phyloP scores from a whole-genome alignment of 2,329 filamentous ascomycete genomes.

The Penicillium sp. region DNA sequence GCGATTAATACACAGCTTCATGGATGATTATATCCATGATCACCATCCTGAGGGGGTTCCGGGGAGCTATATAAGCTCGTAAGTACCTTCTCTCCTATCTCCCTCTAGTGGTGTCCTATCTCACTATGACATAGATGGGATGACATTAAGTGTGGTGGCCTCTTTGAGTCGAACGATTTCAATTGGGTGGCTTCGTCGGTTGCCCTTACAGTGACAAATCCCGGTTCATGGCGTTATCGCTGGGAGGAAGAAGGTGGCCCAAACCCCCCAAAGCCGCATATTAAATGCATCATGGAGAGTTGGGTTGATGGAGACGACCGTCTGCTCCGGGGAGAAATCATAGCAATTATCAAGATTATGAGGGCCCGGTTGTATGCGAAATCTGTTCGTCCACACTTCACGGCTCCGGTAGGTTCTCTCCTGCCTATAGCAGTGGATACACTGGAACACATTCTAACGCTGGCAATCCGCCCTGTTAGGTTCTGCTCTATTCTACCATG shows the following conservation, averaged over 20 bases:
- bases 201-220: background rate
- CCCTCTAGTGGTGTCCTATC: background rate
- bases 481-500: constrained; percentile 12
- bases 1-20: background rate
- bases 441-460: background rate
- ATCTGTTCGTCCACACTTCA: constrained; percentile 10
- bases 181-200: background rate
- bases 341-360: constrained; percentile 12
- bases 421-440: background rate
- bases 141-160: background rate
- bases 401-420: constrained; percentile 10
- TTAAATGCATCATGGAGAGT: constrained; percentile 11
- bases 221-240: background rate
- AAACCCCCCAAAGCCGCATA: constrained; percentile 9
- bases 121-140: background rate
- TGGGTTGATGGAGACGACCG: constrained; percentile 6
- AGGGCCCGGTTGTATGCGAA: constrained; percentile 2
- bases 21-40: background rate
- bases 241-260: background rate
- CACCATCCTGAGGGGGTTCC: background rate
- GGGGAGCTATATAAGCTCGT: background rate
- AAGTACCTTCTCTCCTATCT: background rate
- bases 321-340: constrained; percentile 12
- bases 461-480: constrained; percentile 1
- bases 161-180: background rate